Conservation (phyloP, 495 filamentous ascomycete species). For the Aspergillus affinis region DNA sequence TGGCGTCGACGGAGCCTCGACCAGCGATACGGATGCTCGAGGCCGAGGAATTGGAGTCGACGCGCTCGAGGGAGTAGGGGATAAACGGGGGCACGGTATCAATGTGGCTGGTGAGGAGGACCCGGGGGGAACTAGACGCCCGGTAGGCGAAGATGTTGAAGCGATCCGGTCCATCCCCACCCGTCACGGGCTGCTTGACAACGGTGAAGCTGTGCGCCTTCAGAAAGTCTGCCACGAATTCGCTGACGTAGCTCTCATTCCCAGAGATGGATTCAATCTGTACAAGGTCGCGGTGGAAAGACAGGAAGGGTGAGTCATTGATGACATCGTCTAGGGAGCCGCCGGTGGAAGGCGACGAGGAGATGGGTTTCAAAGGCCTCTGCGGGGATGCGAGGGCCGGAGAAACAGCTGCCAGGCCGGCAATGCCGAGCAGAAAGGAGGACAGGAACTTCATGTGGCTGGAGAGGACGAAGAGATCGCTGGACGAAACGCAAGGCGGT, state of each 20-base stretch:
- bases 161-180: constrained; percentile 35
- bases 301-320: constrained; percentile 56
- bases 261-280: constrained; percentile 73
- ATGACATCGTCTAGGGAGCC: constrained; percentile 31
- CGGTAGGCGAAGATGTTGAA: constrained; percentile 83
- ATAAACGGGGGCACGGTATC: constrained; percentile 71
- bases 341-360: not conserved
- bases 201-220: constrained; percentile 63
- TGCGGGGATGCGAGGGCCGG: constrained; percentile 32
- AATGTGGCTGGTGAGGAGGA: constrained; percentile 76
- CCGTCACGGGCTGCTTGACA: constrained; percentile 54
- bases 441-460: constrained; percentile 15
- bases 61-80: constrained; percentile 36
- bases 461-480: not conserved
- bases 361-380: constrained; percentile 8
- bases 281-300: constrained; percentile 75
- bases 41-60: constrained; percentile 2
- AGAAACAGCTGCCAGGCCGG: constrained; percentile 31
- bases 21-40: constrained; percentile 59
- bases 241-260: constrained; percentile 66
- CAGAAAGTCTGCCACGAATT: constrained; percentile 70
- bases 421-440: constrained; percentile 23
- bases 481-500: too few species aligned
- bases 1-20: constrained; percentile 87
- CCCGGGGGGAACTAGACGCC: constrained; percentile 54